Conservation (phyloP, 208 protist genomes). For the Herpetomonas tarakana region DNA sequence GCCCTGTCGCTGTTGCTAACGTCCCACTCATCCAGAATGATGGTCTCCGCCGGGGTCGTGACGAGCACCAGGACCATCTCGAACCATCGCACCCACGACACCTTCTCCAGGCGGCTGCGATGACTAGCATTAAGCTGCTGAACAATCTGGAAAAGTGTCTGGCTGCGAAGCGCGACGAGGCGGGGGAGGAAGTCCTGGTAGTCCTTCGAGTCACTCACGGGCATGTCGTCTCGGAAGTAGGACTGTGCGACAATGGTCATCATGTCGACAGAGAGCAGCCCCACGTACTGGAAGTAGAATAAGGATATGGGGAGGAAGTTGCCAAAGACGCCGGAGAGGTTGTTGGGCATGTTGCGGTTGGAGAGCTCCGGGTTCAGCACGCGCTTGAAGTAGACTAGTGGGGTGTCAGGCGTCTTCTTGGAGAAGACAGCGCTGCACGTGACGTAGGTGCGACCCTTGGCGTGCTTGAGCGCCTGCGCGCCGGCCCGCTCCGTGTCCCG, state of each 20-base stretch:
- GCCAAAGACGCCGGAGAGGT: slow-evolving; percentile 75
- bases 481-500: slow-evolving; percentile 18
- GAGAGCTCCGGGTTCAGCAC: slow-evolving; percentile 59
- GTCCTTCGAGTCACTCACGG: slow-evolving; percentile 68
- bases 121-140: slow-evolving; percentile 43
- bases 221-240: slow-evolving; percentile 81
- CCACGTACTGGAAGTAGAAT: slow-evolving; percentile 83
- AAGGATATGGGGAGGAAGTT: slow-evolving; percentile 70
- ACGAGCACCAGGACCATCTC: slow-evolving; percentile 50
- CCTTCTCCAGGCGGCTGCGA: slow-evolving; percentile 30
- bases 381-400: slow-evolving; percentile 74
- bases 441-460: slow-evolving; percentile 75
- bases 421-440: slow-evolving; percentile 80
- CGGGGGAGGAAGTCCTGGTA: slow-evolving; percentile 58
- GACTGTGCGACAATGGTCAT: slow-evolving; percentile 83
- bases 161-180: slow-evolving; percentile 64
- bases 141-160: slow-evolving; percentile 73
- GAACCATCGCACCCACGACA: slow-evolving; percentile 87
- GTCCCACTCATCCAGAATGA: slow-evolving; percentile 82
- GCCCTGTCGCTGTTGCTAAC: slow-evolving; percentile 27
- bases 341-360: slow-evolving; percentile 55
- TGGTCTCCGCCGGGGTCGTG: slow-evolving; percentile 32
- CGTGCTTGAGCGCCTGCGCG: slow-evolving; percentile 60
- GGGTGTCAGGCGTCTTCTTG: slow-evolving; percentile 27
- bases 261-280: slow-evolving; percentile 74